A percentile compares a stretch with the other conserved stretches of the same genome.
Conservation (phyloP, 2,329 filamentous ascomycete genomes). For the Fusarium sp. region DNA sequence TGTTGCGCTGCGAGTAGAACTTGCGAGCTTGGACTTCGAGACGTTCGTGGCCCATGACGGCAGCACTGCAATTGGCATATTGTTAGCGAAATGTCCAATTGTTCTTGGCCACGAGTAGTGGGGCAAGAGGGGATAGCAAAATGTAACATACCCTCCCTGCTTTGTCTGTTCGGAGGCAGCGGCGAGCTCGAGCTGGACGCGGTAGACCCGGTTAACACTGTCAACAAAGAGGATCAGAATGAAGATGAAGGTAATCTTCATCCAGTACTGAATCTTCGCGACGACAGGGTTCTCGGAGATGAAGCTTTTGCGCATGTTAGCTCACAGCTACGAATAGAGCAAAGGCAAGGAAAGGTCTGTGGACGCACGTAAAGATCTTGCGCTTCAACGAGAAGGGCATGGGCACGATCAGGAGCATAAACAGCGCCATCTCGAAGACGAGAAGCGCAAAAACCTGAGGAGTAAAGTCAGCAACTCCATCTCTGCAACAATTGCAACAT, state of each 20-base stretch:
- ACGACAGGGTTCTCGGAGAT: slow-evolving; percentile 87
- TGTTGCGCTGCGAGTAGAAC: slow-evolving; percentile 99
- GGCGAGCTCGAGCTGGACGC: slow-evolving; percentile 89
- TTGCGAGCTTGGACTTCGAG: slow-evolving; percentile 99
- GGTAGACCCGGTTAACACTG: slow-evolving; percentile 94
- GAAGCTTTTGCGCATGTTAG: slow-evolving; percentile 68
- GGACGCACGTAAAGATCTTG: slow-evolving; percentile 78
- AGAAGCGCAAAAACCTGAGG: slow-evolving; percentile 82
- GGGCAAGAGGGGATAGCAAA: not conserved
- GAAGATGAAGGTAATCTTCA: slow-evolving; percentile 99
- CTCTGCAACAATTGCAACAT: not conserved
- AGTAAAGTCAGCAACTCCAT: slow-evolving; percentile 41
- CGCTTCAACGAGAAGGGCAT: slow-evolving; percentile 88
- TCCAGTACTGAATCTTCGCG: slow-evolving; percentile 94
- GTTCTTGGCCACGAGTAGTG: not conserved
- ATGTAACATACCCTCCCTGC: slow-evolving; percentile 58
- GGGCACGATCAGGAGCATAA: slow-evolving; percentile 83
- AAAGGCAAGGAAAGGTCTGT: not conserved
- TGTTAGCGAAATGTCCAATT: slow-evolving; percentile 35
- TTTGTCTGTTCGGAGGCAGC: slow-evolving; percentile 70
- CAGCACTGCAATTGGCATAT: slow-evolving; percentile 56
- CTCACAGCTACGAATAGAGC: not conserved
- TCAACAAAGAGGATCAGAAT: slow-evolving; percentile 98
- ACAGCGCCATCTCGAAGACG: slow-evolving; percentile 84
- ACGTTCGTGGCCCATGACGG: slow-evolving; percentile 89